Conservation (phyloP, 1,284 basidiomycete genomes). For the Papiliotrema fonsecae region DNA sequence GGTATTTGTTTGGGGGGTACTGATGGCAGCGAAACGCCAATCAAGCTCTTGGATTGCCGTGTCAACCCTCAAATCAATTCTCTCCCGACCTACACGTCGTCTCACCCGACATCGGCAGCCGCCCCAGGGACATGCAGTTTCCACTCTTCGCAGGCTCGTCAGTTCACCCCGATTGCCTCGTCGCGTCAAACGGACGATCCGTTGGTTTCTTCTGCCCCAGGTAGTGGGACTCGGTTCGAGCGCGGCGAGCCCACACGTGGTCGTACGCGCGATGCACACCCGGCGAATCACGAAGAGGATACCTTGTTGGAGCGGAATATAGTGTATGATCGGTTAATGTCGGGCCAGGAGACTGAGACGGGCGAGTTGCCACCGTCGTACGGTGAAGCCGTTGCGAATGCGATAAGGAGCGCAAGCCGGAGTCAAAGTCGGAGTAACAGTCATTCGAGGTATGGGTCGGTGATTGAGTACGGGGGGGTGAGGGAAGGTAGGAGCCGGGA, state of each 20-base stretch:
- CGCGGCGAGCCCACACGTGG: conserved; percentile 2
- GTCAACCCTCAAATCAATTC: conserved; percentile 72
- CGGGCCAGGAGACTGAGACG: conserved; percentile 59
- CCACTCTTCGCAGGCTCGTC: conserved; percentile 17
- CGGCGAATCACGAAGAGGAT: conserved; percentile 27
- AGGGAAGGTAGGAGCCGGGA: not conserved
- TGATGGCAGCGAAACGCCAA: conserved; percentile 43
- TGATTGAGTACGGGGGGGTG: not conserved
- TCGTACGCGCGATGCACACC: not conserved
- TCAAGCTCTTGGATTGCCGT: conserved; percentile 56
- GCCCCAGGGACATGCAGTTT: conserved; percentile 29
- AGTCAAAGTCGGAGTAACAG: conserved; percentile 12
- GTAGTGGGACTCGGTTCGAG: not conserved
- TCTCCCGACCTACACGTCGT: conserved; percentile 56
- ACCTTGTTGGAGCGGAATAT: conserved; percentile 46
- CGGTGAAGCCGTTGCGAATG: conserved; percentile 46
- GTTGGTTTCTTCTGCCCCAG: conserved; percentile 4
- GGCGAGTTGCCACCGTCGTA: conserved; percentile 65
- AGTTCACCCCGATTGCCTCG: conserved; percentile 3
- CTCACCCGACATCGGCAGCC: conserved; percentile 15
- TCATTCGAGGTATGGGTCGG: not conserved
- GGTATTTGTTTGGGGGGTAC: conserved; percentile 1
- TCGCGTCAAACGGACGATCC: conserved; percentile 2
- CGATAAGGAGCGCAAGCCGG: conserved; percentile 15
- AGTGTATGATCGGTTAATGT: conserved; percentile 54